Evolutionary conservation across 2,329 filamentous ascomycete species (phyloP).

Genomic region (Aspergillus quadricinctus): DNA sequence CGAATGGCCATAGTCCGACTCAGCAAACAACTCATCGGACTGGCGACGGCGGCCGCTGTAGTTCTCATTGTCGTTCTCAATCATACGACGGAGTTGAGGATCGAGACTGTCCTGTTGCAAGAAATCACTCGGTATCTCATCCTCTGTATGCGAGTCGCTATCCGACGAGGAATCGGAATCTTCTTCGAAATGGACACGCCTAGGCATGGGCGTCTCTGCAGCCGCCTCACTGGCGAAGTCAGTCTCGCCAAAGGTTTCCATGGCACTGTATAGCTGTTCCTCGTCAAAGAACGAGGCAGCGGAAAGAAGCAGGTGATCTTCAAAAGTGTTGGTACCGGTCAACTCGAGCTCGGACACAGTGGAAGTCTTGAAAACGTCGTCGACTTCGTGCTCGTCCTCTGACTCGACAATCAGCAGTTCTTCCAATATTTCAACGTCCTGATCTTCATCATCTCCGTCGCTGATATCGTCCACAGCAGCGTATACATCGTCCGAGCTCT

Average conservation of each 20-base stretch:
- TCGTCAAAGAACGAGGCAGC: slow-evolving; percentile 42
- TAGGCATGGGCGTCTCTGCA: slow-evolving; percentile 42
- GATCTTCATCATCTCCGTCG: slow-evolving; percentile 75
- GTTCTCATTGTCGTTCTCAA: slow-evolving; percentile 59
- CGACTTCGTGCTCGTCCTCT: slow-evolving; percentile 30
- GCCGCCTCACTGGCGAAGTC: slow-evolving; percentile 32
- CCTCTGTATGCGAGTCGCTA: slow-evolving; percentile 47
- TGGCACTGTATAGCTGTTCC: slow-evolving; percentile 37
- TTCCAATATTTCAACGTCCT: slow-evolving; percentile 72
- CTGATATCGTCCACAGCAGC: slow-evolving; percentile 74
- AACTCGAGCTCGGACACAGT: slow-evolving; percentile 38
- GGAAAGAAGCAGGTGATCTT: slow-evolving; percentile 39
- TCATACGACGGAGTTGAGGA: slow-evolving; percentile 66
- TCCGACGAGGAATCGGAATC: slow-evolving; percentile 62
- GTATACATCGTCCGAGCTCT: slow-evolving; percentile 64
- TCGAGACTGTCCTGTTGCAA: slow-evolving; percentile 70
- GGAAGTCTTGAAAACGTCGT: slow-evolving; percentile 20
- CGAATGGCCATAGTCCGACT: slow-evolving; percentile 36
- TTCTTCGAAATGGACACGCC: slow-evolving; percentile 68
- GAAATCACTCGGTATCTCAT: slow-evolving; percentile 74
- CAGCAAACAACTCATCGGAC: slow-evolving; percentile 37
- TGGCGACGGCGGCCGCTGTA: slow-evolving; percentile 26
- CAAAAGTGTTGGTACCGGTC: slow-evolving; percentile 50
- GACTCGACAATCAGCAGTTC: slow-evolving; percentile 64
- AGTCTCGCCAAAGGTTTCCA: slow-evolving; percentile 36